phyloP scores from a whole-genome alignment of 495 filamentous ascomycete genomes.

The Melanomma pulvis-pyrius region DNA sequence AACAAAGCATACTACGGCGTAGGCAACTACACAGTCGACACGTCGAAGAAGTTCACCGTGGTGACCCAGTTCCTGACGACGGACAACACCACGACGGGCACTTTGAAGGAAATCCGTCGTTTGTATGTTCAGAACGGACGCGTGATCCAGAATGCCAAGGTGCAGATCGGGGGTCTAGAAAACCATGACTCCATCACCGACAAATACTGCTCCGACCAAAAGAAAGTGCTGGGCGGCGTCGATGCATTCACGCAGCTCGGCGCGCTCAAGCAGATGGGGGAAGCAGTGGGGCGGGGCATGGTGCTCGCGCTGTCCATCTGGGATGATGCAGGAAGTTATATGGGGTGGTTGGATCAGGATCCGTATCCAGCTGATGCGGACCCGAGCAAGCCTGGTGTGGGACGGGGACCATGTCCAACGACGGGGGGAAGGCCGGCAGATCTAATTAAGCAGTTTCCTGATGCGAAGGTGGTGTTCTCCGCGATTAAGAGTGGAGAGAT shows the following conservation, averaged over 20 bases:
- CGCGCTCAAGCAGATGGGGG: conserved; percentile 61
- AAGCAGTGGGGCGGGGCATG: conserved; percentile 61
- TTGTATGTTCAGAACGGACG: conserved; percentile 64
- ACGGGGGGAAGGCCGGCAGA: conserved; percentile 47
- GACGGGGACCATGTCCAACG: conserved; percentile 18
- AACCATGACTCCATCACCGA: conserved; percentile 60
- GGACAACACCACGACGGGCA: conserved; percentile 50
- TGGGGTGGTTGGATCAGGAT: conserved; percentile 79
- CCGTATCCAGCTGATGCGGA: conserved; percentile 65
- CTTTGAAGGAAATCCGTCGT: conserved; percentile 59
- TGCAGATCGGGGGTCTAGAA: conserved; percentile 55
- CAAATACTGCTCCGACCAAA: conserved; percentile 59
- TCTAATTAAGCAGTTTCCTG: conserved; percentile 57
- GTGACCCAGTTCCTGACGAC: conserved; percentile 67
- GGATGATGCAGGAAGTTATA: conserved; percentile 74
- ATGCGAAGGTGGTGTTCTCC: conserved; percentile 63
- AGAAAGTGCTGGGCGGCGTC: conserved; percentile 58
- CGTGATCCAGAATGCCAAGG: conserved; percentile 61
- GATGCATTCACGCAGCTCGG: conserved; percentile 58
- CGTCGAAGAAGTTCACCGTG: conserved; percentile 61
- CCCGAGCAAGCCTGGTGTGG: conserved; percentile 13
- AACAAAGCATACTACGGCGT: conserved; percentile 58
- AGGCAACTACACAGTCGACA: conserved; percentile 57
- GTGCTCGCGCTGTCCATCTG: conserved; percentile 77
- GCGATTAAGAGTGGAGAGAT: conserved; percentile 71